A percentile compares a stretch with the other conserved stretches of the same genome.
phyloP scores from a whole-genome alignment of 805 yeast species.

The Saccharomycopsis synnaedendra region DNA sequence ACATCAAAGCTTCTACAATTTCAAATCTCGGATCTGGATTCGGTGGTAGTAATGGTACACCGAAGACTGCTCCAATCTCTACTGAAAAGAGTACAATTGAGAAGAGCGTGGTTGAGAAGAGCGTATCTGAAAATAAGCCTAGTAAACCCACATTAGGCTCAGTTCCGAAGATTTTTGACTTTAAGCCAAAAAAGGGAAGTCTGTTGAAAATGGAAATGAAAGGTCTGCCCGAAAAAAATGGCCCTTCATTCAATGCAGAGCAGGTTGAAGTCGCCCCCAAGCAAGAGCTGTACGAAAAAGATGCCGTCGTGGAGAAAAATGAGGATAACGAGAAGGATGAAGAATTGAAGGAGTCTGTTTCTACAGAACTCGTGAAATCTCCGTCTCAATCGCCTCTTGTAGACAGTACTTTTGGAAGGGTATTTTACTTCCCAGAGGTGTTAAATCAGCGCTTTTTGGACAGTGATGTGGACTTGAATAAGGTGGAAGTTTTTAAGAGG shows the following conservation, averaged over 20 bases:
- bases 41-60: background rate
- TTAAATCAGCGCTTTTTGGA: slow-evolving; percentile 4
- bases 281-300: background rate
- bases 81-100: too few species aligned
- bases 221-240: background rate
- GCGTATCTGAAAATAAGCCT: too few species aligned
- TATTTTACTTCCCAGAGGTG: slow-evolving; percentile 8
- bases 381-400: background rate
- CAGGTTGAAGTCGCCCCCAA: background rate
- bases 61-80: too few species aligned
- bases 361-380: background rate
- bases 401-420: slow-evolving; percentile 1
- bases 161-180: background rate
- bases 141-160: background rate
- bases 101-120: too few species aligned
- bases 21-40: background rate
- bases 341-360: too few species aligned
- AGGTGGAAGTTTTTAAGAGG: slow-evolving; percentile 7
- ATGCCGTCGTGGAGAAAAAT: background rate
- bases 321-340: background rate
- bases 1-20: background rate
- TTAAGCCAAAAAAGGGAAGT: background rate
- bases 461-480: slow-evolving; percentile 4
- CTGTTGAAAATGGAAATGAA: background rate
- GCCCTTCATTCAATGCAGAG: background rate